Evolutionary conservation across 2,329 filamentous ascomycete genomes (phyloP).

Genomic region (Colletotrichum liriopes): DNA sequence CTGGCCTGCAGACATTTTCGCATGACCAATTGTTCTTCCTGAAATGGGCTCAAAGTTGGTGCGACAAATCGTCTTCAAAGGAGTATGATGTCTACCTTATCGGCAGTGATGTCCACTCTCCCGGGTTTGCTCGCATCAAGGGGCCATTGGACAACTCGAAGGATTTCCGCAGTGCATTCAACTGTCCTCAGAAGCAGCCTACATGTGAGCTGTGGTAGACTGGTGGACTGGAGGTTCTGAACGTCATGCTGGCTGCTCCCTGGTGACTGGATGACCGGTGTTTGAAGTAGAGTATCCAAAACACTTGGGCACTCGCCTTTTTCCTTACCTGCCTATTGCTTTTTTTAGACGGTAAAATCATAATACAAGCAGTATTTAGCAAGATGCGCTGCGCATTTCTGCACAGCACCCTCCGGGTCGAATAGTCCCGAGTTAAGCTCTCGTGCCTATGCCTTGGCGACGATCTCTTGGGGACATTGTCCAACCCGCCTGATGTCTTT

Average conservation of each 20-base stretch:
- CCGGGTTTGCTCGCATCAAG: conserved; percentile 71
- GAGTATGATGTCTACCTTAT: conserved; percentile 67
- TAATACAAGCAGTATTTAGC: not conserved
- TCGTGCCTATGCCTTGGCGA: too few relatives aligned
- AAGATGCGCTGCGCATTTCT: too few relatives aligned
- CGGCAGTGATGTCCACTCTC: conserved; percentile 76
- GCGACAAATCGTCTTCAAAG: conserved; percentile 73
- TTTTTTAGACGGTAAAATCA: not conserved
- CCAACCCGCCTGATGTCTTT: too few relatives aligned
- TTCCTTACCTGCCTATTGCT: not conserved
- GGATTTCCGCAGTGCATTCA: conserved; percentile 77
- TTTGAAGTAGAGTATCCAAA: not conserved
- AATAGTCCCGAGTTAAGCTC: too few relatives aligned
- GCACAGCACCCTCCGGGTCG: too few relatives aligned
- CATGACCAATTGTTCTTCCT: conserved; percentile 81
- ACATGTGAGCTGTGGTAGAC: conserved; percentile 78
- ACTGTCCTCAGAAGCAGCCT: conserved; percentile 75
- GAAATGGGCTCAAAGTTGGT: conserved; percentile 76
- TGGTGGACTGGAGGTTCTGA: not conserved
- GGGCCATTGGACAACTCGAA: conserved; percentile 77
- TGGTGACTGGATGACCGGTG: not conserved
- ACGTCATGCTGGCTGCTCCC: not conserved
- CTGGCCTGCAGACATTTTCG: conserved; percentile 73
- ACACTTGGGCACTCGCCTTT: not conserved
- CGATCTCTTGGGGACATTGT: too few relatives aligned